Percentiles rank a stretch among this genome's conserved stretches.
Evolutionary conservation across 371 early-diverging fungal species (phyloP).

Genomic region (Mortierella sp.): DNA sequence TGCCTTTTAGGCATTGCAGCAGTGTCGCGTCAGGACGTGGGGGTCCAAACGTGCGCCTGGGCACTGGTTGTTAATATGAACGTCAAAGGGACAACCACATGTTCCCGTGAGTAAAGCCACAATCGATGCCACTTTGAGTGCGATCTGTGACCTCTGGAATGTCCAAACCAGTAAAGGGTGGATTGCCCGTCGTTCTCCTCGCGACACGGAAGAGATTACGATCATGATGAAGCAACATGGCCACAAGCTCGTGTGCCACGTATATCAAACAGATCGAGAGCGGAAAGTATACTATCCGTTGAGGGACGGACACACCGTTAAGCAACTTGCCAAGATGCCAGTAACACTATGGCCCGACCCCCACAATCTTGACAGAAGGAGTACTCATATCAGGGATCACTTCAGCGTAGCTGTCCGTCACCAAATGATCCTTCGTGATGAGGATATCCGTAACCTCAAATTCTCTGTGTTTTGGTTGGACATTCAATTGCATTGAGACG

Average conservation of each 20-base stretch:
- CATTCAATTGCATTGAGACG: not conserved
- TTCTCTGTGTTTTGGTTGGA: not conserved
- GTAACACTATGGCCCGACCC: not conserved
- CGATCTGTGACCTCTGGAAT: not conserved
- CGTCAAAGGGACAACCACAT: too few species aligned
- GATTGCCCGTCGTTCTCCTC: not conserved
- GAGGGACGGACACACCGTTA: not conserved
- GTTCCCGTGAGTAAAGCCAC: too few species aligned
- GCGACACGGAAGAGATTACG: not conserved
- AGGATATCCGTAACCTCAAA: too few species aligned
- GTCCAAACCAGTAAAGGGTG: not conserved
- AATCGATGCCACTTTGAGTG: not conserved
- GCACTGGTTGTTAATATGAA: too few species aligned
- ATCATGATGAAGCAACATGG: not conserved
- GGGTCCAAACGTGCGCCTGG: too few species aligned
- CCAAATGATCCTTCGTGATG: conserved; percentile 2
- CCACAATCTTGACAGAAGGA: too few species aligned
- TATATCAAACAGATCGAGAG: not conserved
- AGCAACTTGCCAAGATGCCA: not conserved
- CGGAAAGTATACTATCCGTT: not conserved
- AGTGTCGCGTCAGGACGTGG: too few species aligned
- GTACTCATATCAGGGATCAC: too few species aligned
- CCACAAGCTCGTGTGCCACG: not conserved
- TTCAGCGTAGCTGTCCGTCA: not conserved
- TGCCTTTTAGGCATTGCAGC: too few species aligned